Evolutionary conservation across 495 filamentous ascomycete genomes (phyloP).

Genomic region (Diplogelasinospora grovesii): DNA sequence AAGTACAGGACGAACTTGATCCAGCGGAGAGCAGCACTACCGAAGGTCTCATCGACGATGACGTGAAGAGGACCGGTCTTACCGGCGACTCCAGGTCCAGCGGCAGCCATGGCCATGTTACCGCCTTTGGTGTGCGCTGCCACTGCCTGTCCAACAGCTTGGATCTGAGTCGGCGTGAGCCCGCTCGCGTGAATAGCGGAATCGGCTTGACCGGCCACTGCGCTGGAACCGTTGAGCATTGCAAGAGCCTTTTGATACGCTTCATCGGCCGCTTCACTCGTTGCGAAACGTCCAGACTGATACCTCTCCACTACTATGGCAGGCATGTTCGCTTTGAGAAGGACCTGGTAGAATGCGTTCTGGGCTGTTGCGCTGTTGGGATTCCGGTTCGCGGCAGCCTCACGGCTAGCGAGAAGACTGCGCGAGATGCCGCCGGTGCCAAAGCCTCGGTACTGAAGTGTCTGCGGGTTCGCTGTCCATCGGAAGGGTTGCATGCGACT

Average conservation of each 20-base stretch:
- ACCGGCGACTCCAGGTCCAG: conserved; percentile 47
- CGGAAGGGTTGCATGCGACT: conserved; percentile 13
- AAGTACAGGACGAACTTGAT: conserved; percentile 78
- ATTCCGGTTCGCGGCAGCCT: conserved; percentile 87
- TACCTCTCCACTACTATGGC: conserved; percentile 86
- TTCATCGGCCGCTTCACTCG: conserved; percentile 62
- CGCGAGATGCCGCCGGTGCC: conserved; percentile 37
- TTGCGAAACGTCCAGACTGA: conserved; percentile 72
- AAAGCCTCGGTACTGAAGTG: conserved; percentile 29
- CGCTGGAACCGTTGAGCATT: conserved; percentile 51
- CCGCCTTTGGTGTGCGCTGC: conserved; percentile 66
- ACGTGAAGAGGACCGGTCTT: conserved; percentile 84
- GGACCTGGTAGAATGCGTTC: conserved; percentile 85
- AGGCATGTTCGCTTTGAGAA: conserved; percentile 87
- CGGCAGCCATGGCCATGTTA: conserved; percentile 49
- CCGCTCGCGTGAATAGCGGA: conserved; percentile 24
- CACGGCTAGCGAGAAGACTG: conserved; percentile 48
- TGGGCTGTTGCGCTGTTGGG: conserved; percentile 78
- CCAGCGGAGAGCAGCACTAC: conserved; percentile 78
- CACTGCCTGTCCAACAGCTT: conserved; percentile 82
- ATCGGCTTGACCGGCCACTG: conserved; percentile 17
- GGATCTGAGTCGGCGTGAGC: conserved; percentile 58
- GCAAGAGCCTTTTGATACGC: conserved; percentile 71
- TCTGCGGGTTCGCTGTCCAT: conserved; percentile 6
- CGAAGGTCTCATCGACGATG: conserved; percentile 86